phyloP scores from a whole-genome alignment of 2,329 filamentous ascomycete genomes.

The Sclerotiophoma versabilis region DNA sequence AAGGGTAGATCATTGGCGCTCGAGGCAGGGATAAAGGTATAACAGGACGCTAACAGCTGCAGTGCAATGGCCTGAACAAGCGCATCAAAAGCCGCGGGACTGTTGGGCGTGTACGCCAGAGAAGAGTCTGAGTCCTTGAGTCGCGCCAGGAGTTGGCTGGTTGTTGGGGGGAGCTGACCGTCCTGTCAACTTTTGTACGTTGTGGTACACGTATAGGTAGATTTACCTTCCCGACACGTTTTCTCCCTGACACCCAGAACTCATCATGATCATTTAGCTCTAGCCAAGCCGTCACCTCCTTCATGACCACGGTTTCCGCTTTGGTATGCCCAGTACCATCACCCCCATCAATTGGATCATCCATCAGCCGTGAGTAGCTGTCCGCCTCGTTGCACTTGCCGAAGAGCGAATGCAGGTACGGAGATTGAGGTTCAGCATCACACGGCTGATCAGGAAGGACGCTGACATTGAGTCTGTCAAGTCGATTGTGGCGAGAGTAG shows the following conservation, averaged over 20 bases:
- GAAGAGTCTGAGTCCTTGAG: not conserved
- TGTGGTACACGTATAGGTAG: not conserved
- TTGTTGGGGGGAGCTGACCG: not conserved
- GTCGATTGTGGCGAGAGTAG: not conserved
- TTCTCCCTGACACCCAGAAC: conserved; percentile 19
- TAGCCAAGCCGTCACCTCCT: conserved; percentile 30
- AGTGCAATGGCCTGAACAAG: conserved; percentile 31
- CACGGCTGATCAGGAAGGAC: conserved; percentile 15
- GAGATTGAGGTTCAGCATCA: conserved; percentile 6
- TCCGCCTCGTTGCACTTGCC: conserved; percentile 9
- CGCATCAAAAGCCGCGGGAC: conserved; percentile 14
- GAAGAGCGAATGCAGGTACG: conserved; percentile 16
- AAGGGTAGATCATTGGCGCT: conserved; percentile 21
- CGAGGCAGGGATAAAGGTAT: conserved; percentile 22
- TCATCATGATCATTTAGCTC: conserved; percentile 22
- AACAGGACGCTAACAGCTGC: conserved; percentile 36
- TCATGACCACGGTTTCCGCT: conserved; percentile 22
- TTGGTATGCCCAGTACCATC: not conserved
- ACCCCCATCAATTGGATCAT: not conserved
- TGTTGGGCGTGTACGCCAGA: not conserved
- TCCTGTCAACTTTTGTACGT: not conserved
- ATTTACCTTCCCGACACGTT: not conserved
- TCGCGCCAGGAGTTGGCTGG: not conserved
- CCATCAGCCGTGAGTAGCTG: not conserved
- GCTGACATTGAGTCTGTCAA: conserved; percentile 17